phyloP scores from a whole-genome alignment of 164 flowering plant species.

The Stephania yunnanensis region DNA sequence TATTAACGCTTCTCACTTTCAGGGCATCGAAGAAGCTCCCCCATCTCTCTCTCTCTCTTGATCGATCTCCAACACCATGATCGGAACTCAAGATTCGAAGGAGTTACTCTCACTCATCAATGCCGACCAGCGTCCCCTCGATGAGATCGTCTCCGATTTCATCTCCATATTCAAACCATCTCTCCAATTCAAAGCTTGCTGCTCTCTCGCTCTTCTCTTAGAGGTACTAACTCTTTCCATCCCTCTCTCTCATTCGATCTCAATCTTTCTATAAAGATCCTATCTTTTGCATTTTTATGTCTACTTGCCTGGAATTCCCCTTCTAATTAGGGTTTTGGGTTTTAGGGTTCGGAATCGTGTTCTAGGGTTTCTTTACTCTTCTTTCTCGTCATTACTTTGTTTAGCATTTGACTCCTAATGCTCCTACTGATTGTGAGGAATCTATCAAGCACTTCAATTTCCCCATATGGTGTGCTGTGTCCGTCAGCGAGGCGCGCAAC shows the following conservation, averaged over 20 bases:
- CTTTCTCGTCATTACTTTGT: neutral
- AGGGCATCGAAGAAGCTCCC: neutral
- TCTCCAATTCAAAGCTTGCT: constrained; percentile 45
- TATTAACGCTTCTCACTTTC: neutral
- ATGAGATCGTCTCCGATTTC: constrained; percentile 54
- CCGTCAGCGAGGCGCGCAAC: neutral
- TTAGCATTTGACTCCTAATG: neutral
- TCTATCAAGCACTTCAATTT: neutral
- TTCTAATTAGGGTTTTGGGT: constrained; percentile 13
- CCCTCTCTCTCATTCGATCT: neutral
- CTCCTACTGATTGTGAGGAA: neutral
- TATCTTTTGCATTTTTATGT: neutral
- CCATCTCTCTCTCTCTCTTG: neutral
- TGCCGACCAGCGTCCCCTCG: constrained; percentile 42
- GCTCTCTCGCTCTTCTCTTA: constrained; percentile 44
- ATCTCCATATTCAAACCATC: constrained; percentile 41
- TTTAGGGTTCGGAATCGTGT: constrained; percentile 3
- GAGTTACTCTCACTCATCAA: constrained; percentile 31
- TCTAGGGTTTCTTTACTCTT: neutral
- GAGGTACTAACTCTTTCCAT: constrained; percentile 33
- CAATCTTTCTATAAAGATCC: neutral
- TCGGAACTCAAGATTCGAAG: constrained; percentile 38
- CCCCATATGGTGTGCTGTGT: neutral
- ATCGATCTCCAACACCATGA: constrained; percentile 23
- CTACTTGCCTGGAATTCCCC: neutral